phyloP scores from a whole-genome alignment of 495 filamentous ascomycete genomes.

The Penicillium macrosclerotiorum region DNA sequence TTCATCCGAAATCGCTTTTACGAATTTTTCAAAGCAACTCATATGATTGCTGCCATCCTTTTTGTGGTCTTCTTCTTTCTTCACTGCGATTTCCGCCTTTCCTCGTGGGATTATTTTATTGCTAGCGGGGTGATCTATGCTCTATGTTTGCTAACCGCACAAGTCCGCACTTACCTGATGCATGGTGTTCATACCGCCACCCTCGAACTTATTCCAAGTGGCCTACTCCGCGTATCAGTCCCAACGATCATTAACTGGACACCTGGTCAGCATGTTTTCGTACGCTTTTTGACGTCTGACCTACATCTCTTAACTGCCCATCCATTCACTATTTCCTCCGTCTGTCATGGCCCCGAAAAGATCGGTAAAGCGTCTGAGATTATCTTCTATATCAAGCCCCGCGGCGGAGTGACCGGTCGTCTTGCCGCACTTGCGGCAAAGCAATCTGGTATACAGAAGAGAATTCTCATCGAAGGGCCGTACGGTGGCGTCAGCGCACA shows the following conservation, averaged over 20 bases:
- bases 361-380: slow-evolving; percentile 28
- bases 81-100: slow-evolving; percentile 35
- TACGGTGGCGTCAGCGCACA: slow-evolving; percentile 44
- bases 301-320: slow-evolving; percentile 43
- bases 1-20: slow-evolving; percentile 48
- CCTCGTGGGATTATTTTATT: slow-evolving; percentile 64
- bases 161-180: slow-evolving; percentile 44
- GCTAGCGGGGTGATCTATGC: slow-evolving; percentile 51
- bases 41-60: slow-evolving; percentile 42
- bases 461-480: slow-evolving; percentile 48
- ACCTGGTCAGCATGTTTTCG: slow-evolving; percentile 50
- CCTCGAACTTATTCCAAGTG: slow-evolving; percentile 39
- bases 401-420: slow-evolving; percentile 41
- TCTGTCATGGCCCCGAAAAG: slow-evolving; percentile 21
- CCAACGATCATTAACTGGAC: slow-evolving; percentile 45
- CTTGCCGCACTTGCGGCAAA: slow-evolving; percentile 32
- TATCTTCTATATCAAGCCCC: slow-evolving; percentile 43
- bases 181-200: slow-evolving; percentile 46
- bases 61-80: slow-evolving; percentile 52
- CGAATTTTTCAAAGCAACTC: slow-evolving; percentile 54
- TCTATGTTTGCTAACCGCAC: slow-evolving; percentile 37
- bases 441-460: slow-evolving; percentile 23
- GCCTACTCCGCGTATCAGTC: slow-evolving; percentile 44
- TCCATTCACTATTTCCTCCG: slow-evolving; percentile 52
- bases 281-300: slow-evolving; percentile 46